Evolutionary conservation across 495 filamentous ascomycete genomes (phyloP).

Genomic region (Tricharina praecox): DNA sequence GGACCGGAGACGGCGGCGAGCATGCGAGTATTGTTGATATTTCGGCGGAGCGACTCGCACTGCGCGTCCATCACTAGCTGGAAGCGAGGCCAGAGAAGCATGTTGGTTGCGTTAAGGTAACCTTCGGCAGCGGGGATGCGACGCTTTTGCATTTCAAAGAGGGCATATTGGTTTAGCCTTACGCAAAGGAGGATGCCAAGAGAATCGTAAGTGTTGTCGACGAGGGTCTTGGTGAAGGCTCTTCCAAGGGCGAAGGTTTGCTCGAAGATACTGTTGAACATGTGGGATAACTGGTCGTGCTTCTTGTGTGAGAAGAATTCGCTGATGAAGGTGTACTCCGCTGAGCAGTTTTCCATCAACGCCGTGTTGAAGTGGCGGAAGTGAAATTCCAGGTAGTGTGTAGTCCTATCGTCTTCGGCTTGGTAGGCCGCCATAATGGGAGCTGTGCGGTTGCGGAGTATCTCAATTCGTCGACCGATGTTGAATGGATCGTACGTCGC

Average conservation of each 20-base stretch:
- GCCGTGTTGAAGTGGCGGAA: constrained; percentile 92
- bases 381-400: constrained; percentile 72
- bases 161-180: constrained; percentile 80
- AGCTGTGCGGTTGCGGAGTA: constrained; percentile 54
- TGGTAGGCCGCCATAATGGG: constrained; percentile 47
- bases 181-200: constrained; percentile 78
- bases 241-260: constrained; percentile 70
- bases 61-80: constrained; percentile 89
- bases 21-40: constrained; percentile 37
- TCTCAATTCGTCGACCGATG: constrained; percentile 65
- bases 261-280: constrained; percentile 66
- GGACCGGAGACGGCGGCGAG: constrained; percentile 39
- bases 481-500: constrained; percentile 73
- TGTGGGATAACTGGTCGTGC: constrained; percentile 40
- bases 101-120: constrained; percentile 86
- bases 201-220: constrained; percentile 60
- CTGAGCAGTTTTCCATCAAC: constrained; percentile 80
- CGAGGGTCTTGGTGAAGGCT: constrained; percentile 54
- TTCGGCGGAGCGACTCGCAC: constrained; percentile 59
- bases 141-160: constrained; percentile 81
- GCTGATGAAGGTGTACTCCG: constrained; percentile 85
- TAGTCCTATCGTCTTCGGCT: constrained; percentile 70
- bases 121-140: constrained; percentile 75
- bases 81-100: constrained; percentile 92
- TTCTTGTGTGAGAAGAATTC: constrained; percentile 62